These are phyloP conservation scores for Brassica carinata DNA, from an alignment of 345 rosid genomes.

Conservation along the genomic window DNA sequence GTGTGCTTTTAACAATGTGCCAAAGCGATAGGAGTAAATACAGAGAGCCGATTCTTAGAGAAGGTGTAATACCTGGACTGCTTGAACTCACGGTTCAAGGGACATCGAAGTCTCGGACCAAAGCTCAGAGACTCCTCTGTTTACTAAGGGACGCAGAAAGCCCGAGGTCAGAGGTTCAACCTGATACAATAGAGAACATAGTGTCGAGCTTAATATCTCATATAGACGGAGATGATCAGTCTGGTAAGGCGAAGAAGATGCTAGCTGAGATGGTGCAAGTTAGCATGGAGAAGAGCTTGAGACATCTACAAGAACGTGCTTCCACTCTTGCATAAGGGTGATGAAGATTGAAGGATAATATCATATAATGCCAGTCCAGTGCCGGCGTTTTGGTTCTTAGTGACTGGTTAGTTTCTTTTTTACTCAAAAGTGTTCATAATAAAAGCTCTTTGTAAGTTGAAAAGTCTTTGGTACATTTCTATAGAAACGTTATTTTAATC, in stretches of 20 bases:
- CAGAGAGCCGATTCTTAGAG: constrained; percentile 85
- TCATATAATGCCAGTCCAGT: constrained; percentile 45
- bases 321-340: constrained; percentile 51
- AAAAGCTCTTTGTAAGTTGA: constrained; percentile 3
- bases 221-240: constrained; percentile 89
- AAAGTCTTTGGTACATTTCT: constrained; percentile 22
- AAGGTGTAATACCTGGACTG: constrained; percentile 98
- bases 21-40: constrained; percentile 86
- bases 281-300: constrained; percentile 96
- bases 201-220: constrained; percentile 89
- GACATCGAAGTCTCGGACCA: constrained; percentile 70
- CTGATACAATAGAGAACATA: constrained; percentile 87
- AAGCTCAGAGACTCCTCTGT: constrained; percentile 71
- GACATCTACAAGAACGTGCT: constrained; percentile 94
- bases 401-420: constrained; percentile 31
- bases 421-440: constrained; percentile 36
- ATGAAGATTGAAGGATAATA: constrained; percentile 18
- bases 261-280: constrained; percentile 97
- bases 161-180: constrained; percentile 69
- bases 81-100: constrained; percentile 98
- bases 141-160: constrained; percentile 72
- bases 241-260: constrained; percentile 92
- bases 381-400: constrained; percentile 40
- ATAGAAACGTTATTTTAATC: constrained; percentile 3
- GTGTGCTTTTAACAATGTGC: constrained; percentile 74